A percentile compares a stretch with the other conserved stretches of the same genome.
Evolutionary conservation across 2,329 filamentous ascomycete genomes (phyloP).

Genomic region (Trichoderma arundinaceum): DNA sequence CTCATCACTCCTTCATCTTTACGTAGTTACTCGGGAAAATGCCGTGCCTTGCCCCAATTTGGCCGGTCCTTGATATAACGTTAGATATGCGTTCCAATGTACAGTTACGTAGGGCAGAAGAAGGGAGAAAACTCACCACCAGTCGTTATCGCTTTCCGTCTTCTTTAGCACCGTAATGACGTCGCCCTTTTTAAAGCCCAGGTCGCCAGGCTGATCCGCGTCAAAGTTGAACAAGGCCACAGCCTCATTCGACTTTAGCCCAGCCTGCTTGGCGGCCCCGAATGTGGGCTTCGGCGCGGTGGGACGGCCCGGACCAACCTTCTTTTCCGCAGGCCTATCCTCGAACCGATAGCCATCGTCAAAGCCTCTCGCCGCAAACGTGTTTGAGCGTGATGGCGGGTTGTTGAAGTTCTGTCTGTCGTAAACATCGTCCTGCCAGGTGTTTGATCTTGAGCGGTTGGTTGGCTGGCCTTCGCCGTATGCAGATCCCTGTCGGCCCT

Average conservation of each 20-base stretch:
- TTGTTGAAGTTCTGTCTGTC: constrained; percentile 59
- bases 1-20: constrained; percentile 62
- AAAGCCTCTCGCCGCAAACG: constrained; percentile 50
- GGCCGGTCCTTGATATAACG: constrained; percentile 71
- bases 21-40: constrained; percentile 90
- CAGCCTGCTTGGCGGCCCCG: constrained; percentile 58
- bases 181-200: constrained; percentile 97
- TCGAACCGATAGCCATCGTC: constrained; percentile 61
- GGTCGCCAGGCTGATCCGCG: constrained; percentile 86
- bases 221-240: constrained; percentile 94
- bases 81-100: background rate
- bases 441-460: constrained; percentile 59
- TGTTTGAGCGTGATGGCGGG: constrained; percentile 57
- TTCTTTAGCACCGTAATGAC: constrained; percentile 93
- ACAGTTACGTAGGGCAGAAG: background rate
- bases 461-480: constrained; percentile 67
- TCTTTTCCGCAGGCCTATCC: constrained; percentile 52
- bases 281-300: constrained; percentile 91
- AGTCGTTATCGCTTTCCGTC: constrained; percentile 92
- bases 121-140: constrained; percentile 70
- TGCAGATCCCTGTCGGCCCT: constrained; percentile 72
- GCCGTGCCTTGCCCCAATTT: constrained; percentile 81
- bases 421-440: constrained; percentile 79
- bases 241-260: constrained; percentile 76
- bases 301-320: constrained; percentile 73